These are phyloP conservation scores for Cetraspora pellucida DNA, from an alignment of 192 early-diverging fungal genomes.

Conservation along the genomic window DNA sequence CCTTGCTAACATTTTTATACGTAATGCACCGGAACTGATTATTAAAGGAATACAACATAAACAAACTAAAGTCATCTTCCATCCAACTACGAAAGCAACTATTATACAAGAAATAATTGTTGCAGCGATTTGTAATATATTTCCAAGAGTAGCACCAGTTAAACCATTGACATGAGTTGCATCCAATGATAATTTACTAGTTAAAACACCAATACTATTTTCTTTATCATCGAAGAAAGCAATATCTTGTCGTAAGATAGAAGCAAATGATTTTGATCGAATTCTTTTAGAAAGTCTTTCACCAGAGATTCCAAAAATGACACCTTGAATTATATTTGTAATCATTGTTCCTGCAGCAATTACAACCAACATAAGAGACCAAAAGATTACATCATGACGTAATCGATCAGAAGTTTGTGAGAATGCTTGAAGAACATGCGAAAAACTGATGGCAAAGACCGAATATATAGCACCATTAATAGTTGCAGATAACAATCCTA, in stretches of 20 bases:
- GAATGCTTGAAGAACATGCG: slow-evolving; percentile 39
- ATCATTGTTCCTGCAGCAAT: slow-evolving; percentile 37
- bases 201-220: slow-evolving; percentile 77
- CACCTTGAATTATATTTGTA: slow-evolving; percentile 37
- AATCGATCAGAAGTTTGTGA: slow-evolving; percentile 10
- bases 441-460: slow-evolving; percentile 71
- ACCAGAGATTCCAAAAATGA: slow-evolving; percentile 59
- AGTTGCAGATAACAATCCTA: slow-evolving; percentile 11
- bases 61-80: slow-evolving; percentile 84
- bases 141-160: slow-evolving; percentile 54
- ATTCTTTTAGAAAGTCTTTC: slow-evolving; percentile 52
- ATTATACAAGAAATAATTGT: slow-evolving; percentile 42
- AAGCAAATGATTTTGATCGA: slow-evolving; percentile 65
- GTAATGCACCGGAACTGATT: slow-evolving; percentile 37
- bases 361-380: slow-evolving; percentile 50
- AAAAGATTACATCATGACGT: slow-evolving; percentile 43
- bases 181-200: slow-evolving; percentile 81
- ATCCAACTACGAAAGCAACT: slow-evolving; percentile 74
- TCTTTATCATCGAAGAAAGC: slow-evolving; percentile 81
- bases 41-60: slow-evolving; percentile 64
- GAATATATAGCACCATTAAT: slow-evolving; percentile 52
- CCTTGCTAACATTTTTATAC: too few relatives aligned
- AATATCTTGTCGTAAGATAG: slow-evolving; percentile 83
- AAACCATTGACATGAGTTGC: slow-evolving; percentile 53
- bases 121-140: slow-evolving; percentile 47